Evolutionary conservation across 345 rosid genomes (phyloP), one percentile per base, ranked within the genome.

Genomic region (Microthlaspi erraticum): DNA sequence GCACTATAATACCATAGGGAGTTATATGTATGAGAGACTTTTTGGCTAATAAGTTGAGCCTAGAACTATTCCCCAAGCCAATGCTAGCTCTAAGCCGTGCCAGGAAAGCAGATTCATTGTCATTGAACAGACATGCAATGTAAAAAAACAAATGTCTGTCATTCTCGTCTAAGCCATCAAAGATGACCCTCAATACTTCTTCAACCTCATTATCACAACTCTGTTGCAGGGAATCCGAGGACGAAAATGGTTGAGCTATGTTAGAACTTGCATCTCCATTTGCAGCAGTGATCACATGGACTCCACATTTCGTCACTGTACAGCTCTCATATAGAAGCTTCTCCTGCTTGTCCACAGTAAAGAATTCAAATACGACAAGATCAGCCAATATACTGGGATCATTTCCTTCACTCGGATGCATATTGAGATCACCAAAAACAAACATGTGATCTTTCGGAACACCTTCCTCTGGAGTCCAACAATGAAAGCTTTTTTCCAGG

Each of bases 11-110:
- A 54, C 59, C 59, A 34, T 8, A 32, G 2, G 59, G 19, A 54
- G 70, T 51, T 66, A 26, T 18, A 38, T 5, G 7, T 51, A 66
- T 38, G 49, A 66, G 60, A 66, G 59, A 66, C 29, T 17, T 26
- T 10, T 10, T 1, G 8, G 70, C 70, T 48, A 66, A 38, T 8
- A 38, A 34, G 38, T 39, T 6, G 26, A 66, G 10, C 38, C 58
- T 5, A 10, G 2, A 51, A 8, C 70, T 66, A 38, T 38, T 12
- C 2, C 8, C 49, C 50, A 68, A 20, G 65, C 12, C 73, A 10
- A 16, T 57, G 7, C 9, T 23, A 4, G 65, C 57, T 10, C 46
- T 36, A 57, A 20, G 31, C 12, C 38, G 56, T 36, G 46, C 55
- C 23, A 68, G 7, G 2, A 57, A 20, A 68, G 7, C 57, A 68